Percentiles rank a stretch among this genome's conserved stretches.
Evolutionary conservation across 2,329 filamentous ascomycete species (phyloP).

Genomic region (Diaporthe aspalathi): DNA sequence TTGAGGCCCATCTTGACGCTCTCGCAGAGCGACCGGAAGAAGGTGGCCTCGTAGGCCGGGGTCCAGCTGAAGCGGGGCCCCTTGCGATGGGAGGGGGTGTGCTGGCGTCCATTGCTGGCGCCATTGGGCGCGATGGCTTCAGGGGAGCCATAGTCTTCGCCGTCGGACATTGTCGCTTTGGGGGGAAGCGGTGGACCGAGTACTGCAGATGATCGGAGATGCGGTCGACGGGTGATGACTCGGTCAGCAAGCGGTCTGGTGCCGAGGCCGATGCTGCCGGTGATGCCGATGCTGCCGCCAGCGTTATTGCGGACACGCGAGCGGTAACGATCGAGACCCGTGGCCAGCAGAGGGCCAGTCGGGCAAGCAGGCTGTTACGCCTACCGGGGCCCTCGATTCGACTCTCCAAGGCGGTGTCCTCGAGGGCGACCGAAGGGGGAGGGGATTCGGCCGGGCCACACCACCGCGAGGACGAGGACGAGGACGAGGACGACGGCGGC

Average conservation of each 20-base stretch:
- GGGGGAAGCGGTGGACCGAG: not conserved
- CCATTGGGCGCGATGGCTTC: conserved; percentile 39
- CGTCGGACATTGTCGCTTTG: conserved; percentile 49
- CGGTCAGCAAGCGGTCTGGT: conserved; percentile 8
- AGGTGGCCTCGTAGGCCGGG: conserved; percentile 67
- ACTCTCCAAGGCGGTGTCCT: not conserved
- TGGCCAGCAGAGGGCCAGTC: conserved; percentile 1
- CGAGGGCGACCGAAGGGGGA: not conserved
- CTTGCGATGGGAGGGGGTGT: conserved; percentile 46
- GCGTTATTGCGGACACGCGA: not conserved
- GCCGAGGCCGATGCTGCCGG: not conserved
- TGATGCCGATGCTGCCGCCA: not conserved
- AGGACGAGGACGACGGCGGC: conserved; percentile 20
- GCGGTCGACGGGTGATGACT: not conserved
- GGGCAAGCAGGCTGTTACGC: conserved; percentile 13
- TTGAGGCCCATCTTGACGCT: conserved; percentile 67
- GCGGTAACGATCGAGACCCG: not conserved
- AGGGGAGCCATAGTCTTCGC: conserved; percentile 44
- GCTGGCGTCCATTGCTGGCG: conserved; percentile 38
- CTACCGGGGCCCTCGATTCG: conserved; percentile 15
- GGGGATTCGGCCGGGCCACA: conserved; percentile 21
- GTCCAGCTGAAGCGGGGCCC: conserved; percentile 71
- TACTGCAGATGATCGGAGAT: not conserved
- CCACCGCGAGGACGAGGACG: conserved; percentile 27
- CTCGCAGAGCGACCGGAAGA: conserved; percentile 70